These are phyloP conservation scores for Pestalotiopsis sp. DNA, from an alignment of 2,329 filamentous ascomycete species.

Conservation along the genomic window DNA sequence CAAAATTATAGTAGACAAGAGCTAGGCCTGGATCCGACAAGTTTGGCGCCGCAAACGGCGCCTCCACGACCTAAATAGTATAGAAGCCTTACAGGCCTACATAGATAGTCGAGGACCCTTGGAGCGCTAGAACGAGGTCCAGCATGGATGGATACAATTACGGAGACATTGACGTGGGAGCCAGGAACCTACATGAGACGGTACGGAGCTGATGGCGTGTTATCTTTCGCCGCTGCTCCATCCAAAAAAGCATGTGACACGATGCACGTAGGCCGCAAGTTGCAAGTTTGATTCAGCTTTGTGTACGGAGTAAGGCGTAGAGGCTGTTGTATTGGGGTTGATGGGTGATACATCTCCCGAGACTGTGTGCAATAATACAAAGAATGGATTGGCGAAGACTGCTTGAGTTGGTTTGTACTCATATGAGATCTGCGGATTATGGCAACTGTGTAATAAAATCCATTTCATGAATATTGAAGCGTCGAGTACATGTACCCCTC, in stretches of 20 bases:
- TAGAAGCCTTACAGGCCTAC: background rate
- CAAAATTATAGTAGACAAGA: background rate
- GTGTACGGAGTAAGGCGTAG: background rate
- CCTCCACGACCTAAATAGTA: background rate
- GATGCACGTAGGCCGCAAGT: background rate
- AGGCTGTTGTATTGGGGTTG: background rate
- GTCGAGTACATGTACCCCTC: too few species aligned
- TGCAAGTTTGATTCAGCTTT: background rate
- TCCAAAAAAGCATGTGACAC: background rate
- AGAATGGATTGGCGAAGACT: too few species aligned
- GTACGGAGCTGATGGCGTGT: background rate
- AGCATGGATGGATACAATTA: background rate
- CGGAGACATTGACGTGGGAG: background rate
- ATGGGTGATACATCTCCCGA: background rate
- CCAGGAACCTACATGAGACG: background rate
- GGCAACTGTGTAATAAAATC: too few species aligned
- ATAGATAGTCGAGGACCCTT: background rate
- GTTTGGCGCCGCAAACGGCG: background rate
- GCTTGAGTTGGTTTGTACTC: too few species aligned
- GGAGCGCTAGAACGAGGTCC: background rate
- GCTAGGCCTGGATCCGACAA: background rate
- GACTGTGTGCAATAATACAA: background rate
- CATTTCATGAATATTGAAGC: too few species aligned
- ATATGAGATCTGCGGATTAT: too few species aligned
- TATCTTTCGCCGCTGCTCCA: background rate